Evolutionary conservation across 768 basidiomycete species (phyloP).

Genomic region (Austroboletus eburneus): DNA sequence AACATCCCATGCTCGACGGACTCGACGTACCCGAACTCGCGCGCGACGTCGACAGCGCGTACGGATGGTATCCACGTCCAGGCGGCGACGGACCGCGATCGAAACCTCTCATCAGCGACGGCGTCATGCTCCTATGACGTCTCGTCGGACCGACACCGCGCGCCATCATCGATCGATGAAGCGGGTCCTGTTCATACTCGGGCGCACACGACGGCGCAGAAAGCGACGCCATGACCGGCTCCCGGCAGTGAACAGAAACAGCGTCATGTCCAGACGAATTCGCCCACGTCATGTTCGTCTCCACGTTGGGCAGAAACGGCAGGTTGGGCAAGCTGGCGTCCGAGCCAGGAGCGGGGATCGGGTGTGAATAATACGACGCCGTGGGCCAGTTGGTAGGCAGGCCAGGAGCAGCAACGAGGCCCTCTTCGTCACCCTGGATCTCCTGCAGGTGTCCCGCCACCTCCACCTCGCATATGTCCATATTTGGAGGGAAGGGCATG

Average conservation of each 20-base stretch:
- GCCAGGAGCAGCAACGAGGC: constrained; percentile 38
- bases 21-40: constrained; percentile 29
- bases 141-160: constrained; percentile 53
- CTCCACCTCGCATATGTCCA: constrained; percentile 59
- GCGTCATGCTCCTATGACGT: constrained; percentile 75
- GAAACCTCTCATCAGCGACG: constrained; percentile 51
- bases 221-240: constrained; percentile 39
- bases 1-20: constrained; percentile 25
- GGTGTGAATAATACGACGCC: constrained; percentile 22
- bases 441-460: constrained; percentile 52
- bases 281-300: constrained; percentile 24
- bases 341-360: constrained; percentile 12
- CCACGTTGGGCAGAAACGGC: constrained; percentile 19
- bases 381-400: constrained; percentile 15
- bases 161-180: constrained; percentile 22
- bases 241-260: constrained; percentile 33
- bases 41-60: constrained; percentile 33
- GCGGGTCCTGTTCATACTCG: constrained; percentile 49
- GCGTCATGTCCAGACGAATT: constrained; percentile 19
- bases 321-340: constrained; percentile 19
- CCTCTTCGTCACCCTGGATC: constrained; percentile 56
- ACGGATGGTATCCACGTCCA: constrained; percentile 55
- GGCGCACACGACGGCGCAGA: constrained; percentile 71
- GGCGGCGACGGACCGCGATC: constrained; percentile 46
- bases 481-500: constrained; percentile 37